Conservation (phyloP, 73 alveolate species). For the Vitrella brassicaformis region DNA sequence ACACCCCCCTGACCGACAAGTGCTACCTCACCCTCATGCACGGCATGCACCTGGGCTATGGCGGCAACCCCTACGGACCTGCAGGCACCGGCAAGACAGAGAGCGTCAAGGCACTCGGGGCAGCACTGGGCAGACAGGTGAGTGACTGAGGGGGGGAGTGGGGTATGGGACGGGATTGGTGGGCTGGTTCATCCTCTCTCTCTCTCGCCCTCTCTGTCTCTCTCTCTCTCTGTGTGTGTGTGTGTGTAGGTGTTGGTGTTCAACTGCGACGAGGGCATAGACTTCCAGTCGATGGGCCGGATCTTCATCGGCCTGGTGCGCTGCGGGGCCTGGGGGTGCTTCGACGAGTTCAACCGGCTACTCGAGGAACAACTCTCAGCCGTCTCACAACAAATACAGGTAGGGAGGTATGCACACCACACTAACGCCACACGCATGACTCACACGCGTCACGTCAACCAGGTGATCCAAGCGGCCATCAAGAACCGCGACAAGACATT, state of each 20-base stretch:
- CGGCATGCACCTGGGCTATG: constrained; percentile 99
- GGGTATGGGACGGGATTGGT: too few species aligned
- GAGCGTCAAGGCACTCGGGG: constrained; percentile 98
- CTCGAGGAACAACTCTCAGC: constrained; percentile 98
- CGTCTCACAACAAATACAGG: constrained; percentile 91
- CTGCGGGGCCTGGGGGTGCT: constrained; percentile 99
- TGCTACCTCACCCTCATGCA: constrained; percentile 97
- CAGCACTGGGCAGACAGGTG: constrained; percentile 98
- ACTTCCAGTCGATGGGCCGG: constrained; percentile 99
- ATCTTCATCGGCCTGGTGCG: constrained; percentile 97
- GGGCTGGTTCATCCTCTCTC: too few species aligned
- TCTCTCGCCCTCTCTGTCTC: neutral
- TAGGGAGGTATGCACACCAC: constrained; percentile 3
- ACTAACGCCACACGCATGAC: too few species aligned
- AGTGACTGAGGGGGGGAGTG: too few species aligned
- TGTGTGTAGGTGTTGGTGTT: constrained; percentile 66
- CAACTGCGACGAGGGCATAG: constrained; percentile 99
- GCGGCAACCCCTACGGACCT: constrained; percentile 99
- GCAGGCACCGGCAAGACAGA: constrained; percentile 99
- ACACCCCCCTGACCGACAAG: constrained; percentile 99
- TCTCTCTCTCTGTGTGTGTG: neutral
- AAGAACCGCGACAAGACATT: constrained; percentile 72
- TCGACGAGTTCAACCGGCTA: constrained; percentile 98
- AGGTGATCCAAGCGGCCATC: constrained; percentile 61
- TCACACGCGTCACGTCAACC: constrained; percentile 85